Conservation (phyloP, 192 early-diverging fungal species). For the Rhizophagus sp. region DNA sequence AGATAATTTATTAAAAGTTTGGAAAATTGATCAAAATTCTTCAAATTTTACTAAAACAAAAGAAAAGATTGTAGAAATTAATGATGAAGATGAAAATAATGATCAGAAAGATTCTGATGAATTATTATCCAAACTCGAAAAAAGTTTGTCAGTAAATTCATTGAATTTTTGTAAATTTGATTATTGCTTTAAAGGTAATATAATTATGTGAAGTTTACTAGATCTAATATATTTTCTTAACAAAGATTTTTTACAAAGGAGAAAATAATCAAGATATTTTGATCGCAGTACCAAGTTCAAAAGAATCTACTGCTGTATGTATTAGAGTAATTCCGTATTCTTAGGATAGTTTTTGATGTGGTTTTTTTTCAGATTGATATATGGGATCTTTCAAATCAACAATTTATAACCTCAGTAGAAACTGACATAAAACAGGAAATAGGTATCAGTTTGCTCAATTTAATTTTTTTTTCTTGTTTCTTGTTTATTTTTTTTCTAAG, state of each 20-base stretch:
- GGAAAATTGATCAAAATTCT: constrained; percentile 36
- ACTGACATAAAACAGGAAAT: neutral
- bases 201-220: neutral
- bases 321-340: neutral
- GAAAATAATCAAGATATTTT: neutral
- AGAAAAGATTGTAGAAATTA: neutral
- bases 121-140: constrained; percentile 9
- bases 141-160: constrained; percentile 40
- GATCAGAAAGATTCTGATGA: too few relatives aligned
- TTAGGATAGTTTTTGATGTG: neutral
- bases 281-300: neutral
- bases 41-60: neutral
- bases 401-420: constrained; percentile 2
- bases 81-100: neutral
- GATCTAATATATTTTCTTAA: neutral
- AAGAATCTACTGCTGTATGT: neutral
- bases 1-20: constrained; percentile 42
- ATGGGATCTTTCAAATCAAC: constrained; percentile 8
- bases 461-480: neutral
- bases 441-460: neutral
- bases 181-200: constrained; percentile 25
- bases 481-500: neutral
- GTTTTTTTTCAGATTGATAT: constrained; percentile 24
- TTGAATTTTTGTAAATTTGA: constrained; percentile 45
- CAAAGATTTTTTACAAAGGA: neutral